These are phyloP conservation scores for Pseudoturritis turrita DNA, from an alignment of 345 rosid species.

Conservation along the genomic window DNA sequence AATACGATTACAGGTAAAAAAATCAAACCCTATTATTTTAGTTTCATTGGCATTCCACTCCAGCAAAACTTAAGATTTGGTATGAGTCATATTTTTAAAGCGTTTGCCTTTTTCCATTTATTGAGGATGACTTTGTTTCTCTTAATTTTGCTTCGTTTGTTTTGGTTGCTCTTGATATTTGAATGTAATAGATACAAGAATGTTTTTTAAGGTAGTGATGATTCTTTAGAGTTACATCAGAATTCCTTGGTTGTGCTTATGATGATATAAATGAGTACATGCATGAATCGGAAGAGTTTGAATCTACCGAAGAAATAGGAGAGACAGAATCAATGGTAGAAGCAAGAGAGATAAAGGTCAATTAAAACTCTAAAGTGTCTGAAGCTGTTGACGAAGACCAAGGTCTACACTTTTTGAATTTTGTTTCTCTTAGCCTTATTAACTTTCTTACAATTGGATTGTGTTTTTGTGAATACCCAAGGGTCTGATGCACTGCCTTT, in stretches of 20 bases:
- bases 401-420: constrained; percentile 4
- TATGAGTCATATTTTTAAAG: no score
- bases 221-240: not conserved
- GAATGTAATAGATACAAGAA: no score
- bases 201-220: no score
- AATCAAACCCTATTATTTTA: no score
- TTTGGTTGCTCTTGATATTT: no score
- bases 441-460: not conserved
- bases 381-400: not conserved
- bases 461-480: not conserved
- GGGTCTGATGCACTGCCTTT: not conserved
- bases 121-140: no score
- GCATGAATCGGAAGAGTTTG: not conserved
- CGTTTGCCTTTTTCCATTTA: no score
- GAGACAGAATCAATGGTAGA: not conserved
- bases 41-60: no score
- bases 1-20: no score
- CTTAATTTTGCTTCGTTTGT: no score
- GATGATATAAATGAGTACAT: not conserved
- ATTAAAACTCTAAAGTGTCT: not conserved
- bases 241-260: no score
- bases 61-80: no score
- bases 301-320: not conserved
- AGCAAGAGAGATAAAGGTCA: not conserved
- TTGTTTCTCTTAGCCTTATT: not conserved